Percentiles rank a stretch among this genome's conserved stretches.
phyloP scores from a whole-genome alignment of 495 filamentous ascomycete genomes.

The Penicillium paradoxum region DNA sequence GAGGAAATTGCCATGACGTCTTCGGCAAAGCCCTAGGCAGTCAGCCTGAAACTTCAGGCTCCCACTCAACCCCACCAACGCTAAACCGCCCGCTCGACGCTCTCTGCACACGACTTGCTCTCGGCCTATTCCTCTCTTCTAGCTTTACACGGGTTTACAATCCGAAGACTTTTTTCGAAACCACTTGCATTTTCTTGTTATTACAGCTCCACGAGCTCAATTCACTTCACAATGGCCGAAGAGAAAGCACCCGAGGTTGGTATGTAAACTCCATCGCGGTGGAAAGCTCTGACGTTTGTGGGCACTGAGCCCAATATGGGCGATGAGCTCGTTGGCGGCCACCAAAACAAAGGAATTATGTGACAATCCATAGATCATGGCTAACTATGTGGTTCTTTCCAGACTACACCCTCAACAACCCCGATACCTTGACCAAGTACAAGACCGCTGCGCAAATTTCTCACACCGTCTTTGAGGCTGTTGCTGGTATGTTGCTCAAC shows the following conservation, averaged over 20 bases:
- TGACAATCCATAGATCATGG: not conserved
- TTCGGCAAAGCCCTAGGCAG: conserved; percentile 24
- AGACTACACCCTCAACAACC: conserved; percentile 96
- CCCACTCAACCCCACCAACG: conserved; percentile 17
- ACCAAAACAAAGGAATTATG: not conserved
- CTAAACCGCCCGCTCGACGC: conserved; percentile 20
- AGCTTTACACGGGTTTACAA: conserved; percentile 23
- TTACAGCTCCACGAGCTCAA: conserved; percentile 24
- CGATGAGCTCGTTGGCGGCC: conserved; percentile 12
- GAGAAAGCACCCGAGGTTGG: conserved; percentile 41
- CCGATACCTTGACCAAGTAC: conserved; percentile 97
- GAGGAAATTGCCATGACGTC: conserved; percentile 18
- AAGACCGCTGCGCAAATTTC: conserved; percentile 93
- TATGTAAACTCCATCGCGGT: conserved; percentile 32
- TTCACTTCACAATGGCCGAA: conserved; percentile 41
- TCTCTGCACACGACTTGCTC: conserved; percentile 34
- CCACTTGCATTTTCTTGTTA: conserved; percentile 15
- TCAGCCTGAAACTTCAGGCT: conserved; percentile 8
- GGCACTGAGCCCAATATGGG: conserved; percentile 18
- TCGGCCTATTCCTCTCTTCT: conserved; percentile 26
- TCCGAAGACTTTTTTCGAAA: conserved; percentile 12
- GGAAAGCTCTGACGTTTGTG: conserved; percentile 44
- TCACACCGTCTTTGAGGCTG: conserved; percentile 85
- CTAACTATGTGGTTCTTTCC: not conserved
- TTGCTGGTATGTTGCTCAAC: conserved; percentile 50